Base-by-base conservation (phyloP, 2,329 filamentous ascomycete species). In the Phialocephala sp. region DNA sequence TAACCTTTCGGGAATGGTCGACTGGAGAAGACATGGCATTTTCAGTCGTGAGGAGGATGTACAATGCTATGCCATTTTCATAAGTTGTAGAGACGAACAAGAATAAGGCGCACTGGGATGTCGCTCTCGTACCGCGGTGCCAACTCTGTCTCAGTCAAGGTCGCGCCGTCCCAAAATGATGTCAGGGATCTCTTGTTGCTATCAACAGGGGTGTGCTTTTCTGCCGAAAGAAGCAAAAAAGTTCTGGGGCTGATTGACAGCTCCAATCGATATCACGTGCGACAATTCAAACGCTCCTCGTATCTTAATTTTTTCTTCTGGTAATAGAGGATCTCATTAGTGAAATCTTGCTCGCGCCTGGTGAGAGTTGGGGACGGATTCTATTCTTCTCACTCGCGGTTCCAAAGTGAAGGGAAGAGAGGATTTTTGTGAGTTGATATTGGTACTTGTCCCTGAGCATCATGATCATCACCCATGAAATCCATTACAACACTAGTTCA, bases 21-120 rank as follows among this genome's bases (percentile, higher is more conserved):
- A 62, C 14, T 56, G 69, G 12, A 47, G 64, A 43, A 66, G 73
- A 73, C 74, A 76, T 76, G 52, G 68, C 72, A 75, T 73, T 37
- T 64, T 55, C 58, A 24, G 18, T 35, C 9, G 11, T 5, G 50
- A 54, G 50, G 24, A 32, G 24, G 22, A 15, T 54, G 50, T 18
- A n/a, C 24, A 8, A 54, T 54, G 22, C 50, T 54, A 32, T 32
- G n/a, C 11, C 24, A 54, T 54, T 4, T 27, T 54, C 14, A 32
- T 4, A 22, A 35, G 50, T 35, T 27, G 24, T 35, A 32, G 24
- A 54, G 22, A 32, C 9, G 22, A 27, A 9, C 15, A 47, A 47
- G 15, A 47, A 9, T 4, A 12, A 52, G 47, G 8, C 8, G 27
- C 22, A 54, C 15, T 35, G 8, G 22, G 4, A 8, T 5, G 20